Conservation (phyloP, 495 filamentous ascomycete species). For the Aspergillus coremiiformis region DNA sequence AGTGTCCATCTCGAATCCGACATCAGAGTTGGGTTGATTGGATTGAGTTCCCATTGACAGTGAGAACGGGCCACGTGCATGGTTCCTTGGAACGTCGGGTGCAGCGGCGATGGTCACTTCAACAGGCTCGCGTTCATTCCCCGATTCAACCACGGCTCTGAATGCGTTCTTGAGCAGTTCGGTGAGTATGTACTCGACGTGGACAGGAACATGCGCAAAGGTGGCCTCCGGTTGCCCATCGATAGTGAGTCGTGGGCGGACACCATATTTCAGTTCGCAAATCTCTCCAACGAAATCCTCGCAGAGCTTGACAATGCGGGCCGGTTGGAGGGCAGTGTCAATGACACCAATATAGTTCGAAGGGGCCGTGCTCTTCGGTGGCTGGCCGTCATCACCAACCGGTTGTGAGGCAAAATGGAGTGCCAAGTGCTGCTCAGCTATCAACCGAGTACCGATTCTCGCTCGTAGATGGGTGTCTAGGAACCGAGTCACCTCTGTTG, state of each 20-base stretch:
- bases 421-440: slow-evolving; percentile 95
- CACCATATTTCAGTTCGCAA: slow-evolving; percentile 91
- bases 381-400: slow-evolving; percentile 41
- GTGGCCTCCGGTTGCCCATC: slow-evolving; percentile 72
- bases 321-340: slow-evolving; percentile 81
- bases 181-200: slow-evolving; percentile 93
- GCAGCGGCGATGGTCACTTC: slow-evolving; percentile 89
- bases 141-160: slow-evolving; percentile 78
- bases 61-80: slow-evolving; percentile 1
- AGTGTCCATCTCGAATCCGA: slow-evolving; percentile 26
- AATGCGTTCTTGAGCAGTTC: slow-evolving; percentile 97
- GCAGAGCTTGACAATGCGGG: slow-evolving; percentile 69
- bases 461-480: slow-evolving; percentile 91
- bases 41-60: not conserved
- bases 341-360: slow-evolving; percentile 91
- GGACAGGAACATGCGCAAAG: slow-evolving; percentile 88
- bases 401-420: slow-evolving; percentile 78
- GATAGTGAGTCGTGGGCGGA: slow-evolving; percentile 72
- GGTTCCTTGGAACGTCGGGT: slow-evolving; percentile 46
- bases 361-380: slow-evolving; percentile 40
- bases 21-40: slow-evolving; percentile 22
- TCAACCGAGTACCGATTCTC: slow-evolving; percentile 85
- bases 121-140: slow-evolving; percentile 69
- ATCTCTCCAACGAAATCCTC: slow-evolving; percentile 89
- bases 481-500: slow-evolving; percentile 75